Evolutionary conservation across 139 green algal species (phyloP).

Genomic region (Volvox reticuliferus): DNA sequence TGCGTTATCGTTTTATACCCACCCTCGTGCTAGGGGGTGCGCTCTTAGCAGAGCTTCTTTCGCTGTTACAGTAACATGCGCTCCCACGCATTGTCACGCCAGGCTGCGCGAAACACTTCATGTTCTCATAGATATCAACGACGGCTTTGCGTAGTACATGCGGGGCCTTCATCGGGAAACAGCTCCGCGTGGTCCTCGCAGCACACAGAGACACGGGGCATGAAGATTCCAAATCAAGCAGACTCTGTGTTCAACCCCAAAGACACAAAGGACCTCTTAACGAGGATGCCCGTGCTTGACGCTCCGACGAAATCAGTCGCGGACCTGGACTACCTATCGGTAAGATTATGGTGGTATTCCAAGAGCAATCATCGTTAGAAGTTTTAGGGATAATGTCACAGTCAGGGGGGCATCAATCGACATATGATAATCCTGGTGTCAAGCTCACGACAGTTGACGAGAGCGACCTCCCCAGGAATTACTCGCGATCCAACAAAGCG

Average conservation of each 20-base stretch:
- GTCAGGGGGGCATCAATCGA: no score
- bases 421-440: not conserved
- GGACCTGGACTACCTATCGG: slow-evolving; percentile 72
- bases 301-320: slow-evolving; percentile 46
- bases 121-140: not conserved
- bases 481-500: slow-evolving; percentile 96
- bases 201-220: not conserved
- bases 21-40: no score
- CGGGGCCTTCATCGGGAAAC: not conserved
- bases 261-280: slow-evolving; percentile 46
- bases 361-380: no score
- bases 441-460: not conserved
- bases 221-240: slow-evolving; percentile 66
- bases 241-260: slow-evolving; percentile 58
- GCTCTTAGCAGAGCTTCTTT: not conserved
- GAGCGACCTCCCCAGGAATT: slow-evolving; percentile 83
- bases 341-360: slow-evolving; percentile 24
- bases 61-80: slow-evolving; percentile 26
- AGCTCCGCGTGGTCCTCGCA: slow-evolving; percentile 23
- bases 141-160: not conserved
- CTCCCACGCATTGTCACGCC: not conserved
- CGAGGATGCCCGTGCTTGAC: slow-evolving; percentile 40
- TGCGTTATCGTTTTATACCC: no score
- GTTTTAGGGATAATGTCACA: no score
- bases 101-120: not conserved